Evolutionary conservation across 495 filamentous ascomycete species (phyloP).

Genomic region (Chaetomium tenue): DNA sequence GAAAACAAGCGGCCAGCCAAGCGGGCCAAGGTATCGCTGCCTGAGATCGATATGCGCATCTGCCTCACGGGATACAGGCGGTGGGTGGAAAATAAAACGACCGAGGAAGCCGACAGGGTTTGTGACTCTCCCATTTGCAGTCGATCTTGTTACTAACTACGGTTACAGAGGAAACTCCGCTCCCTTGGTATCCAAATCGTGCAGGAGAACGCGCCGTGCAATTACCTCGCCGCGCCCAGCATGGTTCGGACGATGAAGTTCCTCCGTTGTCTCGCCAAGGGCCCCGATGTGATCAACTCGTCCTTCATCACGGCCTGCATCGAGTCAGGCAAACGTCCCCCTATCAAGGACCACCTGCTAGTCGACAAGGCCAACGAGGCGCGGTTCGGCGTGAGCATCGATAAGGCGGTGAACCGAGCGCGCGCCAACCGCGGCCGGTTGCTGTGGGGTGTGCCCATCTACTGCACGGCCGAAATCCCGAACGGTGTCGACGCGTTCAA

Average conservation of each 20-base stretch:
- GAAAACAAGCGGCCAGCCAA: constrained; percentile 51
- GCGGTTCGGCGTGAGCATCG: constrained; percentile 64
- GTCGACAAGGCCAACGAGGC: constrained; percentile 69
- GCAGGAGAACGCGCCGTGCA: constrained; percentile 68
- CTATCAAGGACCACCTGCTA: constrained; percentile 61
- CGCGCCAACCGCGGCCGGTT: constrained; percentile 72
- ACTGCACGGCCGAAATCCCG: constrained; percentile 71
- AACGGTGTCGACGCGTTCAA: constrained; percentile 82
- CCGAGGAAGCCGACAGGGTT: constrained; percentile 79
- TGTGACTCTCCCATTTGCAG: constrained; percentile 29
- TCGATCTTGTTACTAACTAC: constrained; percentile 27
- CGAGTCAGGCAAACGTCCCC: constrained; percentile 52
- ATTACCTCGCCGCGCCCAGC: constrained; percentile 82
- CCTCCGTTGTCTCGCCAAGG: constrained; percentile 76
- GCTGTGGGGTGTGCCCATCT: constrained; percentile 69
- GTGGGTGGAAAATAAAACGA: constrained; percentile 65
- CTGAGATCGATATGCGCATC: constrained; percentile 65
- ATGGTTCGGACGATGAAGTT: constrained; percentile 92
- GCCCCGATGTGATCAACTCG: constrained; percentile 67
- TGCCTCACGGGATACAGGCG: constrained; percentile 75
- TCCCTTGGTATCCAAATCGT: constrained; percentile 79
- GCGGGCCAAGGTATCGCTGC: constrained; percentile 58
- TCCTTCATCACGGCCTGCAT: constrained; percentile 79
- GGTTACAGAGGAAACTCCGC: constrained; percentile 69
- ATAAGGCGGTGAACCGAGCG: constrained; percentile 63